Evolutionary conservation across 192 early-diverging fungal genomes (phyloP).

Genomic region (Paraglomus brasilianum): DNA sequence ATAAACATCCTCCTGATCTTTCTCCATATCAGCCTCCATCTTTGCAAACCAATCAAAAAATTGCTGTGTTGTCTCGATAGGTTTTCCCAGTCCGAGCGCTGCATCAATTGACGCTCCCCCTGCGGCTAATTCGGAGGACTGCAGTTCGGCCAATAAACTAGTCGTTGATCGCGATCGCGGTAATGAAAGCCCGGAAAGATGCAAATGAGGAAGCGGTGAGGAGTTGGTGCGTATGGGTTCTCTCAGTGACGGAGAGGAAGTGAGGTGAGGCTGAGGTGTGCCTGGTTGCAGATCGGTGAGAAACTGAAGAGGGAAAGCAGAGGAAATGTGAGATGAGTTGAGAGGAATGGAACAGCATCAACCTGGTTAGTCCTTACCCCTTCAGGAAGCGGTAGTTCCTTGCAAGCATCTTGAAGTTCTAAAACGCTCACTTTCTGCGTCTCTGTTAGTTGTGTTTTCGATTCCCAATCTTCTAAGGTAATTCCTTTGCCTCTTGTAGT

Average conservation of each 20-base stretch:
- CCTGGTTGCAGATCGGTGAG: constrained; percentile 20
- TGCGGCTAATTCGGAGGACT: constrained; percentile 27
- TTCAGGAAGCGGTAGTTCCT: constrained; percentile 56
- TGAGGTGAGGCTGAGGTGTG: constrained; percentile 3
- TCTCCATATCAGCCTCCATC: constrained; percentile 79
- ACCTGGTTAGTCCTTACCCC: constrained; percentile 36
- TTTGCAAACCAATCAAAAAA: constrained; percentile 93
- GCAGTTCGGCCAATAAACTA: constrained; percentile 35
- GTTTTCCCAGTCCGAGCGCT: constrained; percentile 42
- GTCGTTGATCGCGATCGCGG: constrained; percentile 37
- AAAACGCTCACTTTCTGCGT: constrained; percentile 52
- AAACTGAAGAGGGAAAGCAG: constrained; percentile 3
- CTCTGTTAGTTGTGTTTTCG: constrained; percentile 50
- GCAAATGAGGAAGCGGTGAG: constrained; percentile 27
- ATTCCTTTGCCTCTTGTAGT: constrained; percentile 32
- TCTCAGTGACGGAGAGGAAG: constrained; percentile 24
- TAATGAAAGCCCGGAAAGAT: constrained; percentile 23
- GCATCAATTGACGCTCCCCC: constrained; percentile 34
- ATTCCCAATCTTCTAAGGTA: constrained; percentile 59
- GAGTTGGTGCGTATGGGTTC: constrained; percentile 8
- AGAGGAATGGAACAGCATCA: neutral
- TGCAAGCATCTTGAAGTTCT: constrained; percentile 57
- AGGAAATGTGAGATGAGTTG: neutral
- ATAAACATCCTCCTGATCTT: constrained; percentile 84
- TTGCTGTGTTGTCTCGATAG: constrained; percentile 86